A percentile compares a stretch with the other conserved stretches of the same genome.
Conservation (phyloP, 805 yeast species). For the Kuraishia capsulata region DNA sequence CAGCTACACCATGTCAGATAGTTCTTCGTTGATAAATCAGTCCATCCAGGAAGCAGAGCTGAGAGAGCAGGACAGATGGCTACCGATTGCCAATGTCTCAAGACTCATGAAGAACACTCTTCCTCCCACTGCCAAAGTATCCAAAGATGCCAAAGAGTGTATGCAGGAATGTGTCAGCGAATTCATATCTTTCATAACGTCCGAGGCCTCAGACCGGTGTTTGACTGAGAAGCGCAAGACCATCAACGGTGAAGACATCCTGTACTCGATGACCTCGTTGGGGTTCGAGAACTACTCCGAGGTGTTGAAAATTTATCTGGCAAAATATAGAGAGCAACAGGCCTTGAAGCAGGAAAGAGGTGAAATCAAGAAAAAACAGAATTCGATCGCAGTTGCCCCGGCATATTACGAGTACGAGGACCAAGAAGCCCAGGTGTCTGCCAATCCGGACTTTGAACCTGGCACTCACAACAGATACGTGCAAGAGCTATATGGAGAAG, state of each 20-base stretch:
- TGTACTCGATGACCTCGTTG: slow-evolving; percentile 52
- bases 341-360: slow-evolving; percentile 63
- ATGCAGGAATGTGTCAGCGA: slow-evolving; percentile 67
- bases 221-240: slow-evolving; percentile 59
- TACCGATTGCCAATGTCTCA: slow-evolving; percentile 59
- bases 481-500: slow-evolving; percentile 22
- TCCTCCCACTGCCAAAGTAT: slow-evolving; percentile 65
- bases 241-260: slow-evolving; percentile 60
- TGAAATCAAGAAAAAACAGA: slow-evolving; percentile 27
- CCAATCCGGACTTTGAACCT: not conserved
- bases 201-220: slow-evolving; percentile 58
- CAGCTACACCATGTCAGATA: not conserved
- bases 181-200: slow-evolving; percentile 59
- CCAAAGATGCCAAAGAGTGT: slow-evolving; percentile 73
- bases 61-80: slow-evolving; percentile 52
- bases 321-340: slow-evolving; percentile 67
- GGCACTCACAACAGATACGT: slow-evolving; percentile 16
- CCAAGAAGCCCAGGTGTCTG: not conserved
- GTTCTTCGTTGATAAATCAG: not conserved
- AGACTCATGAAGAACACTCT: slow-evolving; percentile 69
- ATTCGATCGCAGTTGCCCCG: not conserved
- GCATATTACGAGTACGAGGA: slow-evolving; percentile 1
- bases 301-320: slow-evolving; percentile 56
- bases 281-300: slow-evolving; percentile 69
- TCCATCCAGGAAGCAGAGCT: slow-evolving; percentile 32